Evolutionary conservation across 257 asterid species (phyloP), one percentile per base, ranked within the genome.

Genomic region (Capsicum chinense): DNA sequence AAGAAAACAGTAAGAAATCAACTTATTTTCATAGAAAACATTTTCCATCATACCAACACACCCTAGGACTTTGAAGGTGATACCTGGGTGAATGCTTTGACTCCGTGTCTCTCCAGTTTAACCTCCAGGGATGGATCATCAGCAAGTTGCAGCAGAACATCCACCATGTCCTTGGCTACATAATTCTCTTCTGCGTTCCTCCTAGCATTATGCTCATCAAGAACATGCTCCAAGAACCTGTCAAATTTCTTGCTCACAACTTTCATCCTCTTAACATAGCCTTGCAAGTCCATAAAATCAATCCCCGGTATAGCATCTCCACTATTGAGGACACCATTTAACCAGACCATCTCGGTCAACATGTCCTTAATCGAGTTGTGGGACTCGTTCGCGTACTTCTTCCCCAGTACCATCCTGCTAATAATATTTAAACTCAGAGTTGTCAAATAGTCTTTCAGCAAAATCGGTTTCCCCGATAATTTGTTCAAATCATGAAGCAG

Each of bases 71-170:
- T 52, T 21, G 69, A 63, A 9, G 37, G 7, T 4, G 13, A 4
- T 35, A 89, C 90, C 90, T 80, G 92, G 9, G 90, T 86, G 71
- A 89, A 88, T 19, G 87, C 92, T 59, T 89, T 89, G 85, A 89
- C 87, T 16, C 90, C 92, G 70, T 89, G 86, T 59, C 92, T 88
- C 76, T 88, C 89, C 2, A 89, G 76, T 42, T 89, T 89, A 21
- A 89, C 87, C 80, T 89, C 92, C 59, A 86, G 81, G 76, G 33
- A 35, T n/a, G 90, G 89, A 78, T 89, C 90, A 62, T 81, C 86
- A 0, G 92, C 90, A 35, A 88, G 88, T 1, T 89, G 86, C 86
- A 89, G 50, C 12, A 88, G 83, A 58, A 89, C 89, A 83, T 89
- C 92, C 68, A 89, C 89, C 92, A 89, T 89, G 48, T 89, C 92